Base-by-base conservation (phyloP, 2,329 filamentous ascomycete species). In the Stagonosporopsis chrysanthemi region DNA sequence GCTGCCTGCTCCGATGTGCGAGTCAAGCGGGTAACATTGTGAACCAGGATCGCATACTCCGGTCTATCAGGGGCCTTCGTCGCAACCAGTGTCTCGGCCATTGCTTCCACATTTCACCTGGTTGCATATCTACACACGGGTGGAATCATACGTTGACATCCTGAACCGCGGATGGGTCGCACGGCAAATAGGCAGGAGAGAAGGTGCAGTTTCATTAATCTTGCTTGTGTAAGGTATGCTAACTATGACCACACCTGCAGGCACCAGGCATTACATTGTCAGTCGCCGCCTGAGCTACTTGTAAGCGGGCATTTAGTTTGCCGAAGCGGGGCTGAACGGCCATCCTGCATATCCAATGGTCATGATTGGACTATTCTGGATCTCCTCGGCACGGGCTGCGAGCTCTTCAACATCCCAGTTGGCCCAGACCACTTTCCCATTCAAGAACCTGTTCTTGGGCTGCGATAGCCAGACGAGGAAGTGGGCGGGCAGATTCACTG, bases 341-440 rank as follows among this genome's bases (percentile, higher is more conserved):
- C 62, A 67, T 29, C 63, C 60, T 23, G 41, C 44, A 12, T 65
- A 51, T 0, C 59, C 63, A 43, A 69, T 62, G 2, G 56, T 68
- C 35, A 68, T 58, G 19, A 56, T 36, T 9, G 29, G 35, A 11
- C 58, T 56, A 6, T 29, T 46, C 47, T 59, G 44, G 38, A 72
- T 67, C 44, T 70, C 64, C 14, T 65, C 61, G 31, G 57, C 42
- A 33, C 41, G 23, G 7, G 43, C 43, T 44, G 36, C 17, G 58
- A 75, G 44, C 12, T 73, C 66, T 28, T 71, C 65, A 6, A 74
- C 62, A 52, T 56, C 60, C 69, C 66, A 74, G 31, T 72, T 67
- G 2, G 54, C 56, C 35, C 50, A 52, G 3, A 71, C 43, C 44
- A 66, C 63, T 47, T 56, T 60, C 1, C 67, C 67, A 49, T 58